Conservation (phyloP, 306 rosid species). For the Cicer arietinum region DNA sequence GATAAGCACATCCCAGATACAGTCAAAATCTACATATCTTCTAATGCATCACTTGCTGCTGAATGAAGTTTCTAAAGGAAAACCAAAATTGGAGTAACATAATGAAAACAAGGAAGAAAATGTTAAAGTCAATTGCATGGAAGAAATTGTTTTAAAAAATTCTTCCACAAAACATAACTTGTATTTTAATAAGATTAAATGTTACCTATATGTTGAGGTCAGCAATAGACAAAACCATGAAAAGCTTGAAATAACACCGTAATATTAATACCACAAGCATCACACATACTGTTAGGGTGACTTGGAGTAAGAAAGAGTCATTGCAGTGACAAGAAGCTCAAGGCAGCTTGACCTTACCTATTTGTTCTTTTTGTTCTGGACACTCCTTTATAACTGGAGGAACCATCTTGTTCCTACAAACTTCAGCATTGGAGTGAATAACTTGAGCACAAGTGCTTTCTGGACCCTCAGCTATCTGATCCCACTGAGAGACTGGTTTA, state of each 20-base stretch:
- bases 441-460: conserved; percentile 92
- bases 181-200: conserved; percentile 10
- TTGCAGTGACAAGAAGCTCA: conserved; percentile 31
- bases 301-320: neutral
- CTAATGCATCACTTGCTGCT: conserved; percentile 6
- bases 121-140: conserved; percentile 15
- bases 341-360: conserved; percentile 54
- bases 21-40: conserved; percentile 17
- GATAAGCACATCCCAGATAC: conserved; percentile 29
- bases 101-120: conserved; percentile 20
- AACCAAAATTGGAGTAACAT: conserved; percentile 30
- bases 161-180: conserved; percentile 32
- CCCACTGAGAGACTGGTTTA: conserved; percentile 60
- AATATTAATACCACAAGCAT: conserved; percentile 6
- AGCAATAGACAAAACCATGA: neutral
- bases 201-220: conserved; percentile 9
- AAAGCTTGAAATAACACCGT: conserved; percentile 32
- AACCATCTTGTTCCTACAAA: conserved; percentile 51
- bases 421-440: conserved; percentile 71
- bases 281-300: neutral
- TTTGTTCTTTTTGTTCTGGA: conserved; percentile 57
- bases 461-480: conserved; percentile 60
- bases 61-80: conserved; percentile 5
- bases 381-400: conserved; percentile 51
- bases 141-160: conserved; percentile 22